These are phyloP conservation scores for Ploettnerulaceae sp. DNA, from an alignment of 2,329 filamentous ascomycete species.

Conservation along the genomic window DNA sequence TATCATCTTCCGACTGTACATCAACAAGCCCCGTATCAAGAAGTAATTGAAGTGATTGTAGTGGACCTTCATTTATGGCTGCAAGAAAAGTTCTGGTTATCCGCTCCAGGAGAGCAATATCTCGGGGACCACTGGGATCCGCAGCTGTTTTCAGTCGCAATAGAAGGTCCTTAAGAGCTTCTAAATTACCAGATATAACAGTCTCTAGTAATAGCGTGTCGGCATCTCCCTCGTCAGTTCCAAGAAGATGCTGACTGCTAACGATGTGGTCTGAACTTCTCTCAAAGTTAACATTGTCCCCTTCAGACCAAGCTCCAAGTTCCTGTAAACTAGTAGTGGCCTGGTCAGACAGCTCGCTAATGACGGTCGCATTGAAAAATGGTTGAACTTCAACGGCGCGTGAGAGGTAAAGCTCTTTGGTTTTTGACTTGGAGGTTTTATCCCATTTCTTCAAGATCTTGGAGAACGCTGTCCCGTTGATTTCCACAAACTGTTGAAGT, in stretches of 20 bases:
- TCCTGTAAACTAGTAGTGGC: constrained; percentile 95
- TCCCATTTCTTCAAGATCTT: constrained; percentile 99
- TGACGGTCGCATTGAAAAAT: constrained; percentile 95
- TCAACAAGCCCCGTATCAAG: constrained; percentile 80
- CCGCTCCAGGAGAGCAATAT: constrained; percentile 60
- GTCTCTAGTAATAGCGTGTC: constrained; percentile 86
- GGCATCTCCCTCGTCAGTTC: constrained; percentile 82
- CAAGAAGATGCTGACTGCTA: constrained; percentile 59
- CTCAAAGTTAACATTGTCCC: constrained; percentile 84
- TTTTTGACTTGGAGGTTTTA: constrained; percentile 98
- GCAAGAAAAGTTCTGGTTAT: constrained; percentile 87
- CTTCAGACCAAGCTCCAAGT: constrained; percentile 93
- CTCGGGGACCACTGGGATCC: constrained; percentile 53
- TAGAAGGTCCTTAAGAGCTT: constrained; percentile 76
- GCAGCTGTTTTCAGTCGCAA: constrained; percentile 57
- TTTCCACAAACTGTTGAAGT: constrained; percentile 95
- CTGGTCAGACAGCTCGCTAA: constrained; percentile 93
- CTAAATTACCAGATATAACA: constrained; percentile 74
- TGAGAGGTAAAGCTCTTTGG: constrained; percentile 94
- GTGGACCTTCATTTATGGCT: constrained; percentile 79
- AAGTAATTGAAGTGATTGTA: constrained; percentile 69
- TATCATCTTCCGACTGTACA: constrained; percentile 91
- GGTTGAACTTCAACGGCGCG: constrained; percentile 95
- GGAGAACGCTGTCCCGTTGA: constrained; percentile 95
- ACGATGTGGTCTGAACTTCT: constrained; percentile 55